A percentile compares a stretch with the other conserved stretches of the same genome.
Conservation (phyloP, 495 filamentous ascomycete genomes). For the Xylaria cubensis region DNA sequence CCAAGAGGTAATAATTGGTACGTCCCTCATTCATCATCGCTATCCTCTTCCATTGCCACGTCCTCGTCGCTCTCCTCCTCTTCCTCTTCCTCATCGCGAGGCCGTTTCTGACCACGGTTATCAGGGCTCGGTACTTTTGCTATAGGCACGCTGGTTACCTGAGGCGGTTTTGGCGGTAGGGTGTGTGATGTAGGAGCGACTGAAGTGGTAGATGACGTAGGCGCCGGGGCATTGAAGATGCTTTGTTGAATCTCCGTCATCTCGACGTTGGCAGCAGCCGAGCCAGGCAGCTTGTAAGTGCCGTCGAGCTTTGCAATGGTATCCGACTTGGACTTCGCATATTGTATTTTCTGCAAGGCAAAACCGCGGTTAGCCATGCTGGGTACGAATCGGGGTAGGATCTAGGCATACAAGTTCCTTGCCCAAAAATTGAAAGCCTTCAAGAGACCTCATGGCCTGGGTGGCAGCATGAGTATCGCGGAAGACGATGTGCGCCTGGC, state of each 20-base stretch:
- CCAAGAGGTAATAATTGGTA: slow-evolving; percentile 6
- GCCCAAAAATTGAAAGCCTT: slow-evolving; percentile 88
- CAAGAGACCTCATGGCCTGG: slow-evolving; percentile 85
- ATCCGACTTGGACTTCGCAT: slow-evolving; percentile 86
- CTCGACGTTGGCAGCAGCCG: slow-evolving; percentile 59
- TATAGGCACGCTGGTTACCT: slow-evolving; percentile 49
- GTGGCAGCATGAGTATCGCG: slow-evolving; percentile 85
- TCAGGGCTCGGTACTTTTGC: slow-evolving; percentile 52
- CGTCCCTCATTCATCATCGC: slow-evolving; percentile 60
- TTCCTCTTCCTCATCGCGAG: slow-evolving; percentile 71
- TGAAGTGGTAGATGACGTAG: slow-evolving; percentile 51
- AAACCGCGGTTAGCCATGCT: slow-evolving; percentile 34
- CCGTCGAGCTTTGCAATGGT: slow-evolving; percentile 89
- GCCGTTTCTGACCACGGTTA: slow-evolving; percentile 66
- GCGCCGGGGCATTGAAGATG: slow-evolving; percentile 75
- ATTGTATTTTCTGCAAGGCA: slow-evolving; percentile 74
- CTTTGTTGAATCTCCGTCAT: slow-evolving; percentile 81
- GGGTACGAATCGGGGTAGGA: not conserved
- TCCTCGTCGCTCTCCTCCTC: slow-evolving; percentile 66
- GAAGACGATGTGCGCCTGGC: slow-evolving; percentile 93
- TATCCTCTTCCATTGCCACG: slow-evolving; percentile 77
- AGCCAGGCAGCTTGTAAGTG: slow-evolving; percentile 73
- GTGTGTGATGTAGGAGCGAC: slow-evolving; percentile 51
- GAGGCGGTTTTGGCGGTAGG: slow-evolving; percentile 48
- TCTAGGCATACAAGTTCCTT: slow-evolving; percentile 74